Evolutionary conservation across 768 basidiomycete genomes (phyloP), one percentile per base, ranked within the genome.

Genomic region (Lactifluus volemus): DNA sequence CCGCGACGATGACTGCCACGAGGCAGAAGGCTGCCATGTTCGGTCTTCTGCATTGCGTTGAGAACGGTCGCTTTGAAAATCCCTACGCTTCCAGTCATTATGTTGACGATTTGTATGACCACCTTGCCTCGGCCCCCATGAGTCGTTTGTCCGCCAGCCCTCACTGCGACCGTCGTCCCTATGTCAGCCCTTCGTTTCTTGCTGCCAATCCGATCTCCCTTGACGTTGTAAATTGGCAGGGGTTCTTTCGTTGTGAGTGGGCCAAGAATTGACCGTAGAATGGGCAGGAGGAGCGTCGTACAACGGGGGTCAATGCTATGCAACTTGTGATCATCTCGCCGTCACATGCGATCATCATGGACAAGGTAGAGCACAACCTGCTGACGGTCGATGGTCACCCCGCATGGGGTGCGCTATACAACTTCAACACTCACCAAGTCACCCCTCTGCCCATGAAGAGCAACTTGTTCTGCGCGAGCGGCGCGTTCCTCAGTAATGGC

Each of bases 311-410:
- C 12, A 75, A 82, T 59, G 89, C 89, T 3, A 90, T 90, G 88
- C 88, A 91, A 69, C 69, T 91, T 59, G 75, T 76, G 6, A 72
- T 91, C 60, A 77, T 91, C 63, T 91, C 89, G 4, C 68, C 80
- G 15, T 81, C 80, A 9, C 87, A 88, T 65, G 88, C 82, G 15
- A 71, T 91, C 63, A 78, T 92, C 52, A 70, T 92, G 42, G 89
- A 92, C 79, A 92, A 92, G 72, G 89, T 90, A 29, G 89, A 90
- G 69, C 88, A 91, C 71, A 92, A 92, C 68, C 89, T 88, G 36
- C 73, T 90, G 53, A 80, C 81, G 1, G 76, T 90, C 68, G 72
- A 80, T 63, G 21, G 85, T 0, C 89, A 89, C 68, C 89, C 89
- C 15, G 88, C 89, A 12, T 92, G 90, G 89, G 87, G 78, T 0